A percentile compares a stretch with the other conserved stretches of the same genome.
Conservation (phyloP, 768 basidiomycete species). For the Leccinum boreale region DNA sequence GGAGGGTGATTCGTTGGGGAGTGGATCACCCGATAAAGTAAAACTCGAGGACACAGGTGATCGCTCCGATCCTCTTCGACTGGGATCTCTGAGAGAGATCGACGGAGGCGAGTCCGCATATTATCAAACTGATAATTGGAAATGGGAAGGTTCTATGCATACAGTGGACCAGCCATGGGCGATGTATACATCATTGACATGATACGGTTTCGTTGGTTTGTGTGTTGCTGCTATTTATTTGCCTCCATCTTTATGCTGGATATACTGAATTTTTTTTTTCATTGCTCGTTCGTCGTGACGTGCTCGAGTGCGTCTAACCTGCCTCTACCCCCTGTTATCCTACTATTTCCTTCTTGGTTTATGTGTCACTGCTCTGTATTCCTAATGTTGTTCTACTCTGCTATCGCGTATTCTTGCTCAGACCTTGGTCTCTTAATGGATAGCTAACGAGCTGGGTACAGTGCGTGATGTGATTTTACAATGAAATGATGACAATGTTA, state of each 20-base stretch:
- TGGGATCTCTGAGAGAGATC: slow-evolving; percentile 65
- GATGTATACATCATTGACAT: slow-evolving; percentile 42
- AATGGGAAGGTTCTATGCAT: slow-evolving; percentile 70
- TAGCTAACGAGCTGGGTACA: slow-evolving; percentile 13
- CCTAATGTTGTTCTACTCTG: slow-evolving; percentile 58
- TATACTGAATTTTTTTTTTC: slow-evolving; percentile 30
- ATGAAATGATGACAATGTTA: slow-evolving; percentile 1
- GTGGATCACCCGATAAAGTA: slow-evolving; percentile 44
- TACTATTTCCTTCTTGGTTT: slow-evolving; percentile 41
- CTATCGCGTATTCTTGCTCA: slow-evolving; percentile 48
- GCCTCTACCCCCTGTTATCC: slow-evolving; percentile 32
- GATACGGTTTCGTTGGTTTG: slow-evolving; percentile 25
- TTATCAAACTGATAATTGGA: slow-evolving; percentile 57
- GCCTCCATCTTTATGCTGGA: slow-evolving; percentile 42
- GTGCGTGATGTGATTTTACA: slow-evolving; percentile 15
- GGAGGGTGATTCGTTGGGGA: slow-evolving; percentile 52
- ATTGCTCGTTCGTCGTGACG: slow-evolving; percentile 22
- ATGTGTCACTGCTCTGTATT: slow-evolving; percentile 48
- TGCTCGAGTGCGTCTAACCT: slow-evolving; percentile 31
- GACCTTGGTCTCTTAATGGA: slow-evolving; percentile 33
- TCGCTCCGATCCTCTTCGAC: slow-evolving; percentile 48
- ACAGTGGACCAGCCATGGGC: slow-evolving; percentile 70
- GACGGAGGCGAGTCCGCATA: slow-evolving; percentile 75
- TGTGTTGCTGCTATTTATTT: slow-evolving; percentile 38
- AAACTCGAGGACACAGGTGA: slow-evolving; percentile 51